Evolutionary conservation across 345 rosid species (phyloP).

Genomic region (Nasturtium officinale): DNA sequence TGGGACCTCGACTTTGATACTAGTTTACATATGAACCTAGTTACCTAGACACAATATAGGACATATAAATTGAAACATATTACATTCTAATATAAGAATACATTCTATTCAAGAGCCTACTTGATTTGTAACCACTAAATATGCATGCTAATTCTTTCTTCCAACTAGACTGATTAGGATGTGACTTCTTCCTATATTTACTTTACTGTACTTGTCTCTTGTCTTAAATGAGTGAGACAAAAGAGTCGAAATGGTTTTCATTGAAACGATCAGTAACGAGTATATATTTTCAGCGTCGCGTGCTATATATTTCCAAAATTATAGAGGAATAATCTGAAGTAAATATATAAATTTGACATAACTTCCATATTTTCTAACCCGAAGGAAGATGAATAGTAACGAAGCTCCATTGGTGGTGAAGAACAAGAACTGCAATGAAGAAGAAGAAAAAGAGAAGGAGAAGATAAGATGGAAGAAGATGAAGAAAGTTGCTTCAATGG

Average conservation of each 20-base stretch:
- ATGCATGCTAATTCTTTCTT: too few relatives aligned
- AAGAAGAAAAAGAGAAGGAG: constrained; percentile 22
- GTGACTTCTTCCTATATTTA: background rate
- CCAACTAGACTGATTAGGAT: too few relatives aligned
- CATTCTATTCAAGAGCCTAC: too few relatives aligned
- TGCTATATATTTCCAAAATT: background rate
- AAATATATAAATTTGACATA: constrained; percentile 16
- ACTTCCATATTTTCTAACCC: constrained; percentile 6
- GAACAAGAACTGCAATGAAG: background rate
- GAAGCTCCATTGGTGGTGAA: constrained; percentile 36
- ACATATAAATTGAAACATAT: too few relatives aligned
- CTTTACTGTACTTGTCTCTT: too few relatives aligned
- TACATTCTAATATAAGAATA: too few relatives aligned
- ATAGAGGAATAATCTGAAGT: background rate
- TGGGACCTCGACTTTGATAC: too few relatives aligned
- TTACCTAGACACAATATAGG: too few relatives aligned
- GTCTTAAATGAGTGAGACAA: too few relatives aligned
- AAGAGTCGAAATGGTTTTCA: too few relatives aligned
- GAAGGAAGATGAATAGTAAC: constrained; percentile 13
- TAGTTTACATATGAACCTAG: too few relatives aligned
- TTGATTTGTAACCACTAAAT: too few relatives aligned
- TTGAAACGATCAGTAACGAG: background rate
- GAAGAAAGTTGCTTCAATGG: constrained; percentile 43
- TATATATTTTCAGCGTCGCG: background rate
- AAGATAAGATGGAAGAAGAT: constrained; percentile 40